These are phyloP conservation scores for Cystobasidium sp. DNA, from an alignment of 1,284 basidiomycete genomes.

Conservation along the genomic window DNA sequence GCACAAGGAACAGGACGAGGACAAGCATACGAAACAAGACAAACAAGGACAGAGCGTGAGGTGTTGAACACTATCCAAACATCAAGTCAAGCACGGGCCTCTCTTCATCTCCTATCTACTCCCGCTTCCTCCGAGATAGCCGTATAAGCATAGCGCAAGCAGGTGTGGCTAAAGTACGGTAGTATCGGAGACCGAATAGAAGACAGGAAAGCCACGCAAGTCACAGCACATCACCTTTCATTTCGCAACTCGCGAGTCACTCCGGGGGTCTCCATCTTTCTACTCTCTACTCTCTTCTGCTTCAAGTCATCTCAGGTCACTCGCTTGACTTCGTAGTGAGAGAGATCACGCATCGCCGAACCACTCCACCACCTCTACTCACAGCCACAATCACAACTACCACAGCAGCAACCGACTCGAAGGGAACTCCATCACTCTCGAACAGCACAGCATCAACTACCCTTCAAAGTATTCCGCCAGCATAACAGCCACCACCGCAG, in stretches of 20 bases:
- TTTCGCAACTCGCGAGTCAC: no score
- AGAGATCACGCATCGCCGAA: no score
- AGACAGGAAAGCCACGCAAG: no score
- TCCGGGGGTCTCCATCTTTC: no score
- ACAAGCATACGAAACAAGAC: background rate
- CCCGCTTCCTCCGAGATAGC: constrained; percentile 2
- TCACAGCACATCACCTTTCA: no score
- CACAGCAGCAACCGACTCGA: background rate
- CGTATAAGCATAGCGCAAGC: background rate
- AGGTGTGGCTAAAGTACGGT: no score
- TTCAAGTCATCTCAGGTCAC: no score
- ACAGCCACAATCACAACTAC: background rate
- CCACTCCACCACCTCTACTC: no score
- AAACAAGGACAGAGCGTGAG: constrained; percentile 5
- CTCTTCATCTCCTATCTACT: background rate
- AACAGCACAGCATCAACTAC: background rate
- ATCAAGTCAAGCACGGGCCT: background rate
- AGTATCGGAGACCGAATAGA: no score
- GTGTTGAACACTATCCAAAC: constrained; percentile 10
- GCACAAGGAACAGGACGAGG: no score
- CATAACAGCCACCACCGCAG: background rate
- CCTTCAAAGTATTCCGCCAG: background rate
- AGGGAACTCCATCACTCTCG: background rate
- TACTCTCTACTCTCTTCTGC: no score
- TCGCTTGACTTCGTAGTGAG: no score